Conservation (phyloP, 139 green algal species). For the Monoraphidium neglectum region DNA sequence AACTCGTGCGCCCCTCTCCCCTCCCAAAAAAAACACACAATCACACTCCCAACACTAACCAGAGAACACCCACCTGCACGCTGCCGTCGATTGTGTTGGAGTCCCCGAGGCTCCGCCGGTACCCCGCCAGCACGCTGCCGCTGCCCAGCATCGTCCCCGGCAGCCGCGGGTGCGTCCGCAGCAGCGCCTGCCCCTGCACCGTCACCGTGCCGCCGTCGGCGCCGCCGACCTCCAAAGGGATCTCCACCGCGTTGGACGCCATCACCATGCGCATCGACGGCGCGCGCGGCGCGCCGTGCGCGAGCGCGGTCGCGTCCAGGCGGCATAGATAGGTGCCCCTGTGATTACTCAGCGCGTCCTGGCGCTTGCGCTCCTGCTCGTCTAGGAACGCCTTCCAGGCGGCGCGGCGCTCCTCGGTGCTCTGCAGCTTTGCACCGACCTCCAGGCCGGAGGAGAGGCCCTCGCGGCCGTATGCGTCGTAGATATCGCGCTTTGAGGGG, state of each 20-base stretch:
- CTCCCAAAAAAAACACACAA: too few relatives aligned
- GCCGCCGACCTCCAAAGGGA: background rate
- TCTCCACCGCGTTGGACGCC: constrained; percentile 26
- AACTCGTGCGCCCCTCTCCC: too few relatives aligned
- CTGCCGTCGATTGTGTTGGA: constrained; percentile 36
- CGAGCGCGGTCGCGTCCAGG: constrained; percentile 14
- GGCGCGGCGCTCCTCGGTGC: constrained; percentile 30
- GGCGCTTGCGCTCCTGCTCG: constrained; percentile 1
- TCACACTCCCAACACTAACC: too few relatives aligned
- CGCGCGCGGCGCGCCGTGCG: background rate
- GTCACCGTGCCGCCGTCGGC: constrained; percentile 3
- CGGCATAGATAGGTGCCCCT: constrained; percentile 24
- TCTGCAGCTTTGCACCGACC: constrained; percentile 37
- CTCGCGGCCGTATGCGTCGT: constrained; percentile 49
- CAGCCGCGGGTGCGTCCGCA: constrained; percentile 10
- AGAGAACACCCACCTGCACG: constrained; percentile 17
- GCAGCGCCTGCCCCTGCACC: constrained; percentile 25
- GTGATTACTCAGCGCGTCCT: constrained; percentile 17
- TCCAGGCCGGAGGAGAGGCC: constrained; percentile 35
- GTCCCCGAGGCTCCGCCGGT: constrained; percentile 36
- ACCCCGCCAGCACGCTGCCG: constrained; percentile 52
- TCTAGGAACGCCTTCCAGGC: constrained; percentile 40
- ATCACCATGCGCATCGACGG: constrained; percentile 24
- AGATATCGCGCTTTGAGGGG: constrained; percentile 35
- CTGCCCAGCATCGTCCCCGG: constrained; percentile 4